These are phyloP conservation scores for Boletus bicolor DNA, from an alignment of 768 basidiomycete genomes.

Conservation along the genomic window DNA sequence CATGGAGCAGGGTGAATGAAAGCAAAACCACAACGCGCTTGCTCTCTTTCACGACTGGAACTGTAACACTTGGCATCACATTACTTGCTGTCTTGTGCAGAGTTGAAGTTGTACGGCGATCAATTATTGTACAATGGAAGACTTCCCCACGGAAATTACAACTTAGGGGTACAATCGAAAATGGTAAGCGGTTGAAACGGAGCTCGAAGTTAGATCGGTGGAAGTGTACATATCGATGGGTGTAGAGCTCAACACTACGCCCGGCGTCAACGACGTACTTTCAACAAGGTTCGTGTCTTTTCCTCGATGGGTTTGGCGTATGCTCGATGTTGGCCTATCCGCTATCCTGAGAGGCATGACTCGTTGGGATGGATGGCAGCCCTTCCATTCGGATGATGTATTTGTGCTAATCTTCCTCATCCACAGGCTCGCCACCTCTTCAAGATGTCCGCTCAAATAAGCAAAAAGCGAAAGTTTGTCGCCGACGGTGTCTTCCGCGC, in stretches of 20 bases:
- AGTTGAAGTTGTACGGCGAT: neutral
- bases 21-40: neutral
- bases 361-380: conserved; percentile 20
- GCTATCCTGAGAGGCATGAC: neutral
- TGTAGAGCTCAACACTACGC: conserved; percentile 18
- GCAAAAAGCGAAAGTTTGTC: conserved; percentile 98
- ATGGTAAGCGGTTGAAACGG: conserved; percentile 18
- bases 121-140: neutral
- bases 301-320: neutral
- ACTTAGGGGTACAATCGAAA: conserved; percentile 9
- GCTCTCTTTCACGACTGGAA: neutral
- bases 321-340: neutral
- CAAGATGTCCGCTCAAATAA: conserved; percentile 84
- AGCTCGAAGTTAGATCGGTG: conserved; percentile 20
- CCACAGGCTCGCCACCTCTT: conserved; percentile 13
- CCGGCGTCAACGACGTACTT: conserved; percentile 18
- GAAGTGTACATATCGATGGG: conserved; percentile 8
- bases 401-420: conserved; percentile 18
- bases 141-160: neutral
- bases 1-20: neutral
- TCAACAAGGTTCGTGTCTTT: conserved; percentile 24
- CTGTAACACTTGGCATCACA: neutral
- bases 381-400: conserved; percentile 18
- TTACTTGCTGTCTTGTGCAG: conserved; percentile 5
- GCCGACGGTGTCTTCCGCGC: conserved; percentile 99